Conservation (phyloP, 1,284 basidiomycete genomes). For the Puccinia polysora region DNA sequence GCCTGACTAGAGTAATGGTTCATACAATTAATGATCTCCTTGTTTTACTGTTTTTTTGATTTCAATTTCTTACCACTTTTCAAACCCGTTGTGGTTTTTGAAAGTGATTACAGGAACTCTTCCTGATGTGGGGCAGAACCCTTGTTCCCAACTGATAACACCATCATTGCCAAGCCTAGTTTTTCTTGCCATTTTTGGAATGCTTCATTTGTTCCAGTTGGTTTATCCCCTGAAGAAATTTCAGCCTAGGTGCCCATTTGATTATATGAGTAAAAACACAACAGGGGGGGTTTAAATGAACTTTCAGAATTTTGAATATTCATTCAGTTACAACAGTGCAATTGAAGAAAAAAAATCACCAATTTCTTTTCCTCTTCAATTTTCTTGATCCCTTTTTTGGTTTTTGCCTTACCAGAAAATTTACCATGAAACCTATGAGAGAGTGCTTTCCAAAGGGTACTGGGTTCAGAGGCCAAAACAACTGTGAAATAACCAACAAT, state of each 20-base stretch:
- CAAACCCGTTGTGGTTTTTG: neutral
- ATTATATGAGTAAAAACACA: neutral
- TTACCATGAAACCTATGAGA: constrained; percentile 43
- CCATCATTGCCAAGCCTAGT: constrained; percentile 32
- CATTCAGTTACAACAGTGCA: neutral
- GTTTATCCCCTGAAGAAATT: constrained; percentile 40
- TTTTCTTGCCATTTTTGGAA: constrained; percentile 42
- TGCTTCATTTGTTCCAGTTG: constrained; percentile 42
- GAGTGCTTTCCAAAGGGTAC: constrained; percentile 53
- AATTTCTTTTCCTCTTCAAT: constrained; percentile 38
- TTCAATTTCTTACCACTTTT: constrained; percentile 12
- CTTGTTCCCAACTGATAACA: constrained; percentile 42
- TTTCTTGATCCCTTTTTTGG: constrained; percentile 40
- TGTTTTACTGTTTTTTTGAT: neutral
- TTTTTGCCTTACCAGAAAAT: constrained; percentile 40
- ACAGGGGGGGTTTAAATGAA: neutral
- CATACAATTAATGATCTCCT: neutral
- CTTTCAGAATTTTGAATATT: neutral
- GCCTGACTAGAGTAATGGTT: neutral
- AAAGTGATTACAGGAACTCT: constrained; percentile 35
- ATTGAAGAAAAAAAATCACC: constrained; percentile 7
- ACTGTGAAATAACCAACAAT: too few species aligned
- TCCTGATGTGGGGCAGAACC: constrained; percentile 41
- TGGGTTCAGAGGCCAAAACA: too few species aligned
- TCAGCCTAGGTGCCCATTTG: constrained; percentile 26